These are phyloP conservation scores for Phytophthora pistaciae DNA, from an alignment of 352 stramenopile genomes.

Conservation along the genomic window DNA sequence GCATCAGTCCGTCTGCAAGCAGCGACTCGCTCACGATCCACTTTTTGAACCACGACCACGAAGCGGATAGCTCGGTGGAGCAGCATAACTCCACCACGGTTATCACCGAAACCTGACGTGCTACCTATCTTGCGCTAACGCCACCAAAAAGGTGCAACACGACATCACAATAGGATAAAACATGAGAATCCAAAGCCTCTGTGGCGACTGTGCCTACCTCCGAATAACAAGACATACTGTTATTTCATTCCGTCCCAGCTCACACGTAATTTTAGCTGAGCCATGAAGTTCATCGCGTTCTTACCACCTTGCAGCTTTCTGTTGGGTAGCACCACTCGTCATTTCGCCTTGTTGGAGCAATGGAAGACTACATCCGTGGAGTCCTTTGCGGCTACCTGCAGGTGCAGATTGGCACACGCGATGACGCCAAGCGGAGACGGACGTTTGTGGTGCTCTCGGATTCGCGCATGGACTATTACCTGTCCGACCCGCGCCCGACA, in stretches of 20 bases:
- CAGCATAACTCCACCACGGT: neutral
- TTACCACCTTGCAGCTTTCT: constrained; percentile 1
- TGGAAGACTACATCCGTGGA: constrained; percentile 83
- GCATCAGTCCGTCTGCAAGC: constrained; percentile 18
- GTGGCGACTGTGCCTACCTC: neutral
- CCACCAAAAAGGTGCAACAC: neutral
- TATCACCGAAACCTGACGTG: neutral
- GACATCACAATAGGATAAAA: constrained; percentile 5
- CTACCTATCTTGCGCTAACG: neutral
- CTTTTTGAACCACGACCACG: constrained; percentile 11
- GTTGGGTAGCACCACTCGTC: neutral
- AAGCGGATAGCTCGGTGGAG: constrained; percentile 2
- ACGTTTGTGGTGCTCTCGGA: constrained; percentile 83
- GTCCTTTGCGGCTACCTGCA: constrained; percentile 73
- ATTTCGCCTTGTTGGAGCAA: constrained; percentile 13
- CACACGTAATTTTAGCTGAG: constrained; percentile 26
- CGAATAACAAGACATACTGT: neutral
- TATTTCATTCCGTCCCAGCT: constrained; percentile 1
- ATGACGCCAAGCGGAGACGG: constrained; percentile 57
- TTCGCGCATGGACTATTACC: constrained; percentile 82
- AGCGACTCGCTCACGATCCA: constrained; percentile 3
- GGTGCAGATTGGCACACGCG: constrained; percentile 60
- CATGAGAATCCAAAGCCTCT: neutral
- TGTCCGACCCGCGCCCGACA: constrained; percentile 60
- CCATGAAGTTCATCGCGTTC: constrained; percentile 18